Percentiles rank a stretch among this genome's conserved stretches.
phyloP scores from a whole-genome alignment of 768 basidiomycete genomes.

The Tulasnella sp. region DNA sequence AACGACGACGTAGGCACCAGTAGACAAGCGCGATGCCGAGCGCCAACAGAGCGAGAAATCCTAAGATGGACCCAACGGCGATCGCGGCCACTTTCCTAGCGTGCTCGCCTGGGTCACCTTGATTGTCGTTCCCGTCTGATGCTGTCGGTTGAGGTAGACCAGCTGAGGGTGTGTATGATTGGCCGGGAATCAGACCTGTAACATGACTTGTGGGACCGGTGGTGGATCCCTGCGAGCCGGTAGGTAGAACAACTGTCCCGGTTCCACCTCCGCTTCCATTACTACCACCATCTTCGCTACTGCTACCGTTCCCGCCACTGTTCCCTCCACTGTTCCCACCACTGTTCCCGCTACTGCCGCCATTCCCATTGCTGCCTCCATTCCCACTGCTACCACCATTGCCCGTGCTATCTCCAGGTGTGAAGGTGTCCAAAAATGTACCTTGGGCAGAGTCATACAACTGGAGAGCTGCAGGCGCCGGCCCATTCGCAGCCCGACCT shows the following conservation, averaged over 20 bases:
- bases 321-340: background rate
- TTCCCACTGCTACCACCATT: background rate
- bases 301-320: background rate
- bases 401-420: background rate
- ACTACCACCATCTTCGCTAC: background rate
- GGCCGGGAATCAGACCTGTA: background rate
- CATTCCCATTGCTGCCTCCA: background rate
- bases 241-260: too few relatives aligned
- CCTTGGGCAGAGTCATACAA: conserved; percentile 39
- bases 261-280: background rate
- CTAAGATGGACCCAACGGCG: conserved; percentile 52
- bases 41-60: conserved; percentile 44
- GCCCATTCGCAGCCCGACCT: conserved; percentile 42
- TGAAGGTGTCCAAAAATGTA: conserved; percentile 22
- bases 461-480: conserved; percentile 45
- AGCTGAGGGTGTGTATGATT: background rate
- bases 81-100: conserved; percentile 35
- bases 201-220: background rate
- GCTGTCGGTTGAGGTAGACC: background rate
- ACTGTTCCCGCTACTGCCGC: conserved; percentile 1
- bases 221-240: too few relatives aligned
- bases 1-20: conserved; percentile 24
- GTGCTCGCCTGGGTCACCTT: conserved; percentile 8
- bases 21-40: conserved; percentile 34
- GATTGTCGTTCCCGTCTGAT: background rate